Percentiles rank a stretch among this genome's conserved stretches.
phyloP scores from a whole-genome alignment of 805 yeast genomes.

The Sugiyamaella floridensis region DNA sequence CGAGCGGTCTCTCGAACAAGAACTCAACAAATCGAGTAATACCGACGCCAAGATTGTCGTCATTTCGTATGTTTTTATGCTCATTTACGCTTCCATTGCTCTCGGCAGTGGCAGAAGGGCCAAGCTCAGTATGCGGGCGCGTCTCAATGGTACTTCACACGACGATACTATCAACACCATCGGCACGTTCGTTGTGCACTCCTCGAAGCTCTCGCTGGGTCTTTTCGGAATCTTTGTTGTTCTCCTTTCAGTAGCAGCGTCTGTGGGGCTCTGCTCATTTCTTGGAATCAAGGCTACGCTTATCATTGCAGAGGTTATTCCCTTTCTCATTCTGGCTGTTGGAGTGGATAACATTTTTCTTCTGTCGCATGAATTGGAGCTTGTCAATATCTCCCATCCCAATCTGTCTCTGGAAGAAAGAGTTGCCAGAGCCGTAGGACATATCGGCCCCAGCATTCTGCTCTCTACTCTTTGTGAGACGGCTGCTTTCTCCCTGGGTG shows the following conservation, averaged over 20 bases:
- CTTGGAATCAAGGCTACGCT: conserved; percentile 81
- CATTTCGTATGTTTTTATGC: conserved; percentile 78
- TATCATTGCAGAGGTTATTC: conserved; percentile 94
- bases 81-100: conserved; percentile 77
- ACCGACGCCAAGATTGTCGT: conserved; percentile 67
- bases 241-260: conserved; percentile 66
- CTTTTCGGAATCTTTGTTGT: conserved; percentile 80
- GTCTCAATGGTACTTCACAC: conserved; percentile 33
- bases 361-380: conserved; percentile 69
- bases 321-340: conserved; percentile 83
- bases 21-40: conserved; percentile 71
- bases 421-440: conserved; percentile 56
- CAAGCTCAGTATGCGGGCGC: conserved; percentile 11
- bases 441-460: conserved; percentile 82
- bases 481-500: conserved; percentile 71
- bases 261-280: conserved; percentile 74
- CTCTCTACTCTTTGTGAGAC: conserved; percentile 72
- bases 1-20: conserved; percentile 77
- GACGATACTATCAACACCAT: conserved; percentile 14
- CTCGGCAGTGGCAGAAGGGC: conserved; percentile 44
- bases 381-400: conserved; percentile 42
- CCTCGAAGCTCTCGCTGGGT: conserved; percentile 69
- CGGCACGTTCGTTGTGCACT: conserved; percentile 25
- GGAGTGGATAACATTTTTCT: conserved; percentile 95
- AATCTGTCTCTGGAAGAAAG: conserved; percentile 48